Percentiles rank a stretch among this genome's conserved stretches.
Conservation (phyloP, 2,329 filamentous ascomycete genomes). For the Aspergillus luchuensis region DNA sequence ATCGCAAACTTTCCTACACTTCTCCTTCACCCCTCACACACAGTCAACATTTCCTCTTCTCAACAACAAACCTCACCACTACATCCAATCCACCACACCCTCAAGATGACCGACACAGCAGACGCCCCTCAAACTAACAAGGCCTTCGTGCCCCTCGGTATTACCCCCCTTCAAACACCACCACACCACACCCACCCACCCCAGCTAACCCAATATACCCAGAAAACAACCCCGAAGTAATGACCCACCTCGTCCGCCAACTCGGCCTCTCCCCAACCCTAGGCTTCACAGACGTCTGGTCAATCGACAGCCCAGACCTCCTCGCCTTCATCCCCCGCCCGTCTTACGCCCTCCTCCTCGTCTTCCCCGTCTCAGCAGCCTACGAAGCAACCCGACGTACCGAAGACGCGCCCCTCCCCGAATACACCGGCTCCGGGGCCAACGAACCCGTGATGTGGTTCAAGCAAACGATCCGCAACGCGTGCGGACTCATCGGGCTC, state of each 20-base stretch:
- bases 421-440: slow-evolving; percentile 69
- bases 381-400: slow-evolving; percentile 76
- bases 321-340: slow-evolving; percentile 87
- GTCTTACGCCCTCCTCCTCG: slow-evolving; percentile 82
- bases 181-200: slow-evolving; percentile 13
- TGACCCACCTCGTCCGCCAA: slow-evolving; percentile 77
- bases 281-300: slow-evolving; percentile 87
- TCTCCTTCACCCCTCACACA: background rate
- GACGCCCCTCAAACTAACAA: slow-evolving; percentile 46
- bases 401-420: slow-evolving; percentile 67
- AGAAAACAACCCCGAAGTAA: slow-evolving; percentile 83
- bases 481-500: slow-evolving; percentile 87
- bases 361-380: slow-evolving; percentile 78
- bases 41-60: background rate
- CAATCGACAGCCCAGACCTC: slow-evolving; percentile 80
- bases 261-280: slow-evolving; percentile 80
- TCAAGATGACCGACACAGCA: slow-evolving; percentile 35
- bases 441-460: slow-evolving; percentile 86
- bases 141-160: slow-evolving; percentile 53
- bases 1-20: background rate
- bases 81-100: slow-evolving; percentile 24
- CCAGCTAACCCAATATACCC: background rate
- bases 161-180: slow-evolving; percentile 5
- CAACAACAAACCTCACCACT: background rate
- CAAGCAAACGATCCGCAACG: slow-evolving; percentile 90